Base-by-base conservation (phyloP, 352 stramenopile species). In the Blastocystis sp. region DNA sequence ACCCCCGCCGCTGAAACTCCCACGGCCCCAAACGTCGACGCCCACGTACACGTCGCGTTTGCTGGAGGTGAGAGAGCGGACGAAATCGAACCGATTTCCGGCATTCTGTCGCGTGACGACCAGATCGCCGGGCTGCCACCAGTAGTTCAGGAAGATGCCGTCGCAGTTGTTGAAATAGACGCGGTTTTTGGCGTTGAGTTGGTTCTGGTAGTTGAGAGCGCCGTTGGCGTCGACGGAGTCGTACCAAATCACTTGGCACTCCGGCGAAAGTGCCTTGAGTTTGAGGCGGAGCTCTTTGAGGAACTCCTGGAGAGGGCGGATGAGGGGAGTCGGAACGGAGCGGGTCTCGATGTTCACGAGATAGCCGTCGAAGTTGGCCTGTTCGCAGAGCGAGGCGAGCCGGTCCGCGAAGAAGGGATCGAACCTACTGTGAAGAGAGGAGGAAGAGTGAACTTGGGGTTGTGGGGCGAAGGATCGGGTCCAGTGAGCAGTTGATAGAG, bases 71-170 rank as follows among this genome's bases (percentile, higher is more conserved):
- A 69, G 4, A 68, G 69, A 3, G 38, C 2, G 0, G 14, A 1
- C 3, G 21, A 57, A 84, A 19, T 48, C 11, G 10, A 34, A 84
- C 74, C 74, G 28, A 34, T 28, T 60, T 69, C 61, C 45, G 9
- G 74, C 74, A 38, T 17, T 42, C 52, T 59, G 42, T 11, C 57
- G 38, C 9, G 74, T 68, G 34, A 43, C n/a, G 40, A 38, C 21
- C 14, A 84, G 21, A n/a, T 66, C 54, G 3, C 42, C 54, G 10
- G 54, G 54, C 21, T 62, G 65, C 74, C 74, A 84, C 74, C 74
- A 84, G 42, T 84, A 84, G 42, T 84, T 84, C 54, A 84, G 45
- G 54, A 84, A 84, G 21, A 84, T 57, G 24, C 74, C 74, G 45
- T 84, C 74, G 48, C 65, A 54, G 10, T 19, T 4, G 38, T 63